These are phyloP conservation scores for Myxozyma lipomycoides DNA, from an alignment of 805 yeast genomes.

Conservation along the genomic window DNA sequence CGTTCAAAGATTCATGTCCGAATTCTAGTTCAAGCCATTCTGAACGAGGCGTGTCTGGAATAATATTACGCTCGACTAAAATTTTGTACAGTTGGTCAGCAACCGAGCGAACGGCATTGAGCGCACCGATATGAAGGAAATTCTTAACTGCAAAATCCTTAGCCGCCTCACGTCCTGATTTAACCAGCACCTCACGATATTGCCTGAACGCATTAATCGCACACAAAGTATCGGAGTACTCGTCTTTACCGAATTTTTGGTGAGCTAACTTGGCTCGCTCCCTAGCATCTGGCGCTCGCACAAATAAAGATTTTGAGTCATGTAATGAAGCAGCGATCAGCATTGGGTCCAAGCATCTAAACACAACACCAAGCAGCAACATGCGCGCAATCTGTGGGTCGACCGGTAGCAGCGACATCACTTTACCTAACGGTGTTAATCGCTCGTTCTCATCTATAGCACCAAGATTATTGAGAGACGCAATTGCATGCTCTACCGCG, in stretches of 20 bases:
- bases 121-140: conserved; percentile 10
- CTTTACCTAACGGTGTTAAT: conserved; percentile 21
- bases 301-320: conserved; percentile 12
- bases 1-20: conserved; percentile 16
- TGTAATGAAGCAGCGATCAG: conserved; percentile 19
- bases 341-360: conserved; percentile 26
- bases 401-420: conserved; percentile 21
- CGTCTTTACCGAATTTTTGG: conserved; percentile 6
- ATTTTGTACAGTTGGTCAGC: conserved; percentile 20
- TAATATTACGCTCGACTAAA: conserved; percentile 13
- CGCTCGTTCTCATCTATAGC: conserved; percentile 22
- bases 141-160: conserved; percentile 10
- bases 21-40: conserved; percentile 14
- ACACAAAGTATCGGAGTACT: conserved; percentile 13
- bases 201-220: conserved; percentile 22
- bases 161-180: conserved; percentile 11
- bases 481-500: conserved; percentile 19
- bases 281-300: conserved; percentile 5
- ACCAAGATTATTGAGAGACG: conserved; percentile 15
- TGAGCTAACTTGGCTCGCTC: not conserved
- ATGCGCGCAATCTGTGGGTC: conserved; percentile 21
- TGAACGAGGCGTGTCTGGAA: conserved; percentile 3
- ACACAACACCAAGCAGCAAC: conserved; percentile 21
- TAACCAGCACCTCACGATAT: conserved; percentile 10
- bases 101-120: conserved; percentile 4